A percentile compares a stretch with the other conserved stretches of the same genome.
Conservation (phyloP, 192 early-diverging fungal genomes). For the Bifiguratus adelaidae region DNA sequence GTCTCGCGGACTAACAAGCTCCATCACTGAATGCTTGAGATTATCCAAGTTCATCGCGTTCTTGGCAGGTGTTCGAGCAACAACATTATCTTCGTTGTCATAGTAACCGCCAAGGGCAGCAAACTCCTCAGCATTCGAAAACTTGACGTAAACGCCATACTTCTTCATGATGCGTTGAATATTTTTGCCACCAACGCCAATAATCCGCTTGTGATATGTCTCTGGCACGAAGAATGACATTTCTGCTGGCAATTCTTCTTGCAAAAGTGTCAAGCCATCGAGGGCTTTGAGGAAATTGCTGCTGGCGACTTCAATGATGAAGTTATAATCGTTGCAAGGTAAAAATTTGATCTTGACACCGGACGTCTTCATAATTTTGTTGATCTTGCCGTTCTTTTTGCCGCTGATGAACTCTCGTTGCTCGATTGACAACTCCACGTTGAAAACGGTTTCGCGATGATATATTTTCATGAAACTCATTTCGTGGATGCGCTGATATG, state of each 20-base stretch:
- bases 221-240: conserved; percentile 79
- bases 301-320: conserved; percentile 65
- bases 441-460: conserved; percentile 54
- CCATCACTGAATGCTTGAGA: conserved; percentile 52
- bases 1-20: conserved; percentile 29
- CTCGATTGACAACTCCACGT: conserved; percentile 63
- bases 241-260: conserved; percentile 81
- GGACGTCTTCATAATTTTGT: conserved; percentile 68
- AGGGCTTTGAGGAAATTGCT: conserved; percentile 37
- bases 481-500: conserved; percentile 43
- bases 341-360: conserved; percentile 61
- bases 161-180: conserved; percentile 89
- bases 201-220: conserved; percentile 76
- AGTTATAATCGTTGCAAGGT: conserved; percentile 64
- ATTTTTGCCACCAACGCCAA: conserved; percentile 81
- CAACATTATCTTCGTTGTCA: conserved; percentile 76
- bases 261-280: conserved; percentile 55
- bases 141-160: conserved; percentile 81
- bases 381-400: conserved; percentile 85
- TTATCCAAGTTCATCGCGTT: conserved; percentile 60
- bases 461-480: conserved; percentile 35
- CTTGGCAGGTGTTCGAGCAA: conserved; percentile 74
- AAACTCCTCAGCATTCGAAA: conserved; percentile 74
- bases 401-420: conserved; percentile 83
- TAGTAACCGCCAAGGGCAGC: conserved; percentile 68